Conservation (phyloP, 2,329 filamentous ascomycete genomes). For the Pseudogymnoascus sp. region DNA sequence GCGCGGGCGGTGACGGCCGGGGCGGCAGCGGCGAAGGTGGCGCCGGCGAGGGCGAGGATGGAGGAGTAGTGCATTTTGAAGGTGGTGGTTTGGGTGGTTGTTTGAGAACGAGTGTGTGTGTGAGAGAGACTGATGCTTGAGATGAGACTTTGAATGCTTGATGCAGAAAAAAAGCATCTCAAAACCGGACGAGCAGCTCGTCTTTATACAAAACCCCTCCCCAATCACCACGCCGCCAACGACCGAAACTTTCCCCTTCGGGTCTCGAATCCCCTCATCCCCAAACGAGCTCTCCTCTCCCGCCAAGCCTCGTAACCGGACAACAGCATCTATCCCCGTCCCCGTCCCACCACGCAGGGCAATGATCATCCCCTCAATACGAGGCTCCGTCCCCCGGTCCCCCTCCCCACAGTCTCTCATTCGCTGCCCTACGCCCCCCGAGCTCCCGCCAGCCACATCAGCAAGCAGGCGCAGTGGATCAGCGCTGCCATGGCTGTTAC, state of each 20-base stretch:
- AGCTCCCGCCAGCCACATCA: neutral
- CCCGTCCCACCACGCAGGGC: neutral
- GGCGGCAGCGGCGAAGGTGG: neutral
- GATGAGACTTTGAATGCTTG: neutral
- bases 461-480: neutral
- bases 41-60: constrained; percentile 3
- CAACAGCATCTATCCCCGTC: neutral
- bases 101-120: neutral
- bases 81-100: neutral
- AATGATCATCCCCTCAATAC: neutral
- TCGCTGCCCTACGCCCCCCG: neutral
- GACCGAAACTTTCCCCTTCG: neutral
- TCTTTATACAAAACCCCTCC: neutral
- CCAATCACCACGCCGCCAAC: neutral
- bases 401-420: neutral
- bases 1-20: neutral
- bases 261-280: neutral
- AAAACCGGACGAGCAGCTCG: neutral
- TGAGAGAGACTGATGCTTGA: neutral
- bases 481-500: neutral
- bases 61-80: constrained; percentile 5
- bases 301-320: constrained; percentile 1
- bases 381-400: no score
- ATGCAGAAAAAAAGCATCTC: neutral
- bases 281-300: neutral